Base-by-base conservation (phyloP, 352 stramenopile species). In the Pythium guiyangense region DNA sequence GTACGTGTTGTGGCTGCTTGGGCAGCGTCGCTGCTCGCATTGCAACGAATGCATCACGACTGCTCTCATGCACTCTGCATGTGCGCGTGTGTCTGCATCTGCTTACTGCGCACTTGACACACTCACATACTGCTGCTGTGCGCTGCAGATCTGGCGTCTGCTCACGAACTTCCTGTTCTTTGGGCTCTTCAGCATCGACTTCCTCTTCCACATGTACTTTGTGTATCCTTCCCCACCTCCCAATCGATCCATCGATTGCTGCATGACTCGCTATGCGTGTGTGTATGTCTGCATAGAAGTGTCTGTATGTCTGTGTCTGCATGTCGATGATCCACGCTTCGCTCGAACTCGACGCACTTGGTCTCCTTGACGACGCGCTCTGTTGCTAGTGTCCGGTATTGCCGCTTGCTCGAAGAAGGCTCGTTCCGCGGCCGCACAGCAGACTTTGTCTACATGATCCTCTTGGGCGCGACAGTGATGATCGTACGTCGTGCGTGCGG, bases 191-290 rank as follows among this genome's bases (percentile, higher is more conserved):
- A 97, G 92, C 49, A 82, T 99, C 43, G 97, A 99, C 64, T 99
- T 99, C 70, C 72, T 99, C 43, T 99, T 99, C 74, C 96, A 99
- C 80, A 99, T 99, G 97, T 99, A 99, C 79, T 99, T 99, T 76
- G 85, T 99, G 85, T 95, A 81, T 60, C 52, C 52, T 64, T 57
- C 52, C 42, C 35, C 74, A 90, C 39, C 67, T 58, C 55, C 66
- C 67, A 29, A 6, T n/a, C 12, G 46, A 18, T 52, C n/a, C n/a
- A n/a, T n/a, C 4, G 11, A 25, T 54, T 17, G 29, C 27, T 56
- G 34, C 34, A 48, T 68, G 35, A 15, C 20, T 44, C 59, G 54
- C 15, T 44, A 10, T n/a, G n/a, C n/a, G n/a, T n/a, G n/a, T 47
- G 22, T 31, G 11, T 46, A 20, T 58, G 51, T 45, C 39, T 25